Evolutionary conservation across 805 yeast species (phyloP).

Genomic region (Lachancea dasiensis): DNA sequence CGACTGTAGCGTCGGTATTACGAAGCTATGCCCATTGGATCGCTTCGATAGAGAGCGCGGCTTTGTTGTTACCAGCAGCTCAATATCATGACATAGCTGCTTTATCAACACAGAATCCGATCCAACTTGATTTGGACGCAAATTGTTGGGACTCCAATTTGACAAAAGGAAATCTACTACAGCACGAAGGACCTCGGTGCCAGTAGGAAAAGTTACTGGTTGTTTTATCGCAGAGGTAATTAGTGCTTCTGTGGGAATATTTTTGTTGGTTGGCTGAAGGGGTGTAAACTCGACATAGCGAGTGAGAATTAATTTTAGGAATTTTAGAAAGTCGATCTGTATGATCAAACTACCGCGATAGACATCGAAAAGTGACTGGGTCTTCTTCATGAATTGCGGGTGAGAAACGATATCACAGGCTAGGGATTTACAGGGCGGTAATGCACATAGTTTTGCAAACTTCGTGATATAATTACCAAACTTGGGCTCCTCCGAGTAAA

Average conservation of each 20-base stretch:
- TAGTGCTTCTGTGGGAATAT: constrained; percentile 2
- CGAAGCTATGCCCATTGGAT: constrained; percentile 10
- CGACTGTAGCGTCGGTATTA: constrained; percentile 5
- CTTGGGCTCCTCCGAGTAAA: constrained; percentile 16
- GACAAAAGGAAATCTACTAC: constrained; percentile 15
- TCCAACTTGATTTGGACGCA: constrained; percentile 24
- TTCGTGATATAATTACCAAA: constrained; percentile 25
- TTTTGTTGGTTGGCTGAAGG: constrained; percentile 7
- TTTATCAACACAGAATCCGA: constrained; percentile 31
- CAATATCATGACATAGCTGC: constrained; percentile 30
- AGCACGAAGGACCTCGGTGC: constrained; percentile 8
- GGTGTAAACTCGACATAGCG: constrained; percentile 18
- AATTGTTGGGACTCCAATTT: constrained; percentile 20
- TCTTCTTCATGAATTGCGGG: constrained; percentile 17
- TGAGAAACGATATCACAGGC: constrained; percentile 16
- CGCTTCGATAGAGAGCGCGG: background rate
- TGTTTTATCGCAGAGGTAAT: constrained; percentile 4
- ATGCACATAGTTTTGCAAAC: constrained; percentile 24
- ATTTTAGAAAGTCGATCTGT: constrained; percentile 33
- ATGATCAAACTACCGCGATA: constrained; percentile 29
- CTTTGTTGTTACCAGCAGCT: background rate
- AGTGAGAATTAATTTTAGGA: constrained; percentile 24
- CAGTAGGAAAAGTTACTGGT: background rate
- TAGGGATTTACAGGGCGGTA: constrained; percentile 18
- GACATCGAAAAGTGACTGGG: constrained; percentile 22